Conservation (phyloP, 2,329 filamentous ascomycete species). For the Blastomyces parvus region DNA sequence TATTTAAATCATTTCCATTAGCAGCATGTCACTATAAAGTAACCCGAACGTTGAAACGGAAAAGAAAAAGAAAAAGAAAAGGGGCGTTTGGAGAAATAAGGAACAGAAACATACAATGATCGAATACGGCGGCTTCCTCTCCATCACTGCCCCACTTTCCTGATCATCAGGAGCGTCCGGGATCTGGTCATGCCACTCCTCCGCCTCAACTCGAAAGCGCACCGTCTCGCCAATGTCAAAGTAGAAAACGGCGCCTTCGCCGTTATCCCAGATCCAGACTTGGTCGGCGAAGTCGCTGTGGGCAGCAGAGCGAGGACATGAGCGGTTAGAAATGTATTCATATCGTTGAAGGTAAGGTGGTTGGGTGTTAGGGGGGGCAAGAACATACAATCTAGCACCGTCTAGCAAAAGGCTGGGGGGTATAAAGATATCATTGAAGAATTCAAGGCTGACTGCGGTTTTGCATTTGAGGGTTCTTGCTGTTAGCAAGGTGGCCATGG, state of each 20-base stretch:
- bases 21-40: neutral
- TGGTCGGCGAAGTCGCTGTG: conserved; percentile 61
- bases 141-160: conserved; percentile 47
- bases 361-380: neutral
- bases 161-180: conserved; percentile 58
- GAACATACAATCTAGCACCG: conserved; percentile 62
- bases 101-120: conserved; percentile 30
- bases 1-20: conserved; percentile 17
- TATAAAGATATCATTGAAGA: conserved; percentile 88
- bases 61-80: neutral
- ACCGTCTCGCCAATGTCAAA: conserved; percentile 88
- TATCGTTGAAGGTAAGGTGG: neutral
- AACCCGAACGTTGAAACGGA: neutral
- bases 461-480: neutral
- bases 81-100: neutral
- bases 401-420: conserved; percentile 64
- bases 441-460: conserved; percentile 73
- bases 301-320: conserved; percentile 10
- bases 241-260: conserved; percentile 62
- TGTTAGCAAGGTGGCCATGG: conserved; percentile 12
- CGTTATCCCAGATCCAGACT: conserved; percentile 75
- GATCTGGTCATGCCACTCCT: conserved; percentile 85
- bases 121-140: conserved; percentile 49
- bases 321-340: neutral
- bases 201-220: conserved; percentile 72